phyloP scores from a whole-genome alignment of 495 filamentous ascomycete species.

The Hyaloscypha bicolor region DNA sequence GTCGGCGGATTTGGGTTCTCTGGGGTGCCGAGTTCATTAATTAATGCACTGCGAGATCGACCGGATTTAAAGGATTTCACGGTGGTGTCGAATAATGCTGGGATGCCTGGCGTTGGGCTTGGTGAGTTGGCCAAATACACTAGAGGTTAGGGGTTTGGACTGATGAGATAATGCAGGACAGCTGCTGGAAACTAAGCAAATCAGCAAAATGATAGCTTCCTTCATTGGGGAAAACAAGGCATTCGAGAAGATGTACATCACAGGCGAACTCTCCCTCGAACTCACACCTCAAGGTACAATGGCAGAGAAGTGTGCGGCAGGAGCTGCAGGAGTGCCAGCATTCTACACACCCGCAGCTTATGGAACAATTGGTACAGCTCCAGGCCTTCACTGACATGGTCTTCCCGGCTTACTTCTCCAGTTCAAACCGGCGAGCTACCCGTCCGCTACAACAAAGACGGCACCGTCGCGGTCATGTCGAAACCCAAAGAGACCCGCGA shows the following conservation, averaged over 20 bases:
- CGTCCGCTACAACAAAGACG: conserved; percentile 21
- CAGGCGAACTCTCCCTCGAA: conserved; percentile 23
- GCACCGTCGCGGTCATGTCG: conserved; percentile 20
- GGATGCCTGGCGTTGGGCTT: conserved; percentile 23
- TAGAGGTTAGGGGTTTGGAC: neutral
- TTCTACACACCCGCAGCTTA: conserved; percentile 28
- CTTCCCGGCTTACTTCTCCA: neutral
- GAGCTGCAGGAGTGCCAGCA: conserved; percentile 27
- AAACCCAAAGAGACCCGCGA: conserved; percentile 25
- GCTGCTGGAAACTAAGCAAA: conserved; percentile 22
- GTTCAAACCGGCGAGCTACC: conserved; percentile 29
- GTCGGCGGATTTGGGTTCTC: conserved; percentile 25
- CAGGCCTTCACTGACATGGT: neutral
- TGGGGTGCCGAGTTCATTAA: conserved; percentile 23
- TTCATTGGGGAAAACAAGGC: conserved; percentile 28
- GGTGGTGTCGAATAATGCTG: conserved; percentile 27
- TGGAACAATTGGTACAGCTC: conserved; percentile 26
- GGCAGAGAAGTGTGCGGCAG: conserved; percentile 26
- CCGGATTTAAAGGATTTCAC: conserved; percentile 26
- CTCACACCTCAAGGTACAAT: conserved; percentile 29
- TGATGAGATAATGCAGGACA: conserved; percentile 15
- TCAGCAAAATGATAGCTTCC: conserved; percentile 26
- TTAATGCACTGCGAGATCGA: conserved; percentile 20
- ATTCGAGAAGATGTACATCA: conserved; percentile 28
- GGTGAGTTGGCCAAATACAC: conserved; percentile 11